A percentile compares a stretch with the other conserved stretches of the same genome.
These are phyloP conservation scores for Plasmodium billcollinsi DNA, from an alignment of 169 alveolate species.

Conservation along the genomic window DNA sequence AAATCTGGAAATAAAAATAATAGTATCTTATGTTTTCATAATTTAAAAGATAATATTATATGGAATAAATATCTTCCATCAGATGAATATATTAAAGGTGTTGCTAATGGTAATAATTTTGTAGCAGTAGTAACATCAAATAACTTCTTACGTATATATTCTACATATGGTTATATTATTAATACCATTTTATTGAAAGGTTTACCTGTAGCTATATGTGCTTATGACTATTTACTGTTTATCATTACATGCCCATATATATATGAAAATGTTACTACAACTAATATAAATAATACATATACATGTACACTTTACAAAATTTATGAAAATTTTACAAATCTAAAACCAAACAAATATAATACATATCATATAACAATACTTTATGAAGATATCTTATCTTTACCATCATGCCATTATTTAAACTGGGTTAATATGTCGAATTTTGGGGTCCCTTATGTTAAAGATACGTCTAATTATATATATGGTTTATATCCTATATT, in stretches of 20 bases:
- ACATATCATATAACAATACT: constrained; percentile 72
- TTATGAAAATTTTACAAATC: constrained; percentile 66
- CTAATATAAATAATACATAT: constrained; percentile 63
- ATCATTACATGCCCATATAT: constrained; percentile 57
- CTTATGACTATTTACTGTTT: constrained; percentile 73
- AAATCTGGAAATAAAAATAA: constrained; percentile 38
- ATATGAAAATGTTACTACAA: constrained; percentile 53
- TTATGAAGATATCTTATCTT: constrained; percentile 67
- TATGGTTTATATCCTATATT: constrained; percentile 72
- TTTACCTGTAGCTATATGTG: constrained; percentile 73
- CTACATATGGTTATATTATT: constrained; percentile 72
- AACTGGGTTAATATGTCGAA: constrained; percentile 75
- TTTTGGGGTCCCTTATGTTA: constrained; percentile 71
- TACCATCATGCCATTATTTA: constrained; percentile 68
- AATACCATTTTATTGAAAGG: constrained; percentile 71
- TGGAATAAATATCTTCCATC: constrained; percentile 72
- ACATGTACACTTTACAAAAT: constrained; percentile 72
- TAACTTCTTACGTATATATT: constrained; percentile 69
- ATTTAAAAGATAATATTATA: constrained; percentile 64
- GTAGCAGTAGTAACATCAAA: constrained; percentile 75
- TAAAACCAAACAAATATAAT: constrained; percentile 62
- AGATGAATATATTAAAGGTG: constrained; percentile 74
- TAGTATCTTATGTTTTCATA: constrained; percentile 74
- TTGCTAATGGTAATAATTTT: constrained; percentile 78
- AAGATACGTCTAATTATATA: constrained; percentile 69